These are phyloP conservation scores for Candida tibetensis DNA, from an alignment of 805 yeast genomes.

Conservation along the genomic window DNA sequence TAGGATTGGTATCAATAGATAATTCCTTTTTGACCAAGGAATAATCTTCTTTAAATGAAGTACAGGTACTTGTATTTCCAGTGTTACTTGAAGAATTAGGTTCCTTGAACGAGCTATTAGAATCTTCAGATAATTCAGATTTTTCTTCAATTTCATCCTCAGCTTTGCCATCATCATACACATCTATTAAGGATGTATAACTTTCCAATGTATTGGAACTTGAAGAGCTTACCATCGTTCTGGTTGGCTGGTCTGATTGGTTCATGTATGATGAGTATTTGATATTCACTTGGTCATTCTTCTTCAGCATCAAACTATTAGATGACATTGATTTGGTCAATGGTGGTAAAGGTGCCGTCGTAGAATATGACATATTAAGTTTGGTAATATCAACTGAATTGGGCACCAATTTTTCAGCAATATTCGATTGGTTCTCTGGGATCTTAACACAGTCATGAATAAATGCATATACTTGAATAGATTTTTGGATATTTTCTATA, in stretches of 20 bases:
- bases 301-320: conserved; percentile 1
- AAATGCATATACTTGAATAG: conserved; percentile 8
- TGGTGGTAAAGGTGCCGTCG: conserved; percentile 25
- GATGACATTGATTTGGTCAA: conserved; percentile 2
- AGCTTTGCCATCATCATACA: conserved; percentile 24
- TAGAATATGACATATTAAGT: conserved; percentile 14
- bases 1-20: conserved; percentile 7
- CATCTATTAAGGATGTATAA: conserved; percentile 28
- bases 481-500: conserved; percentile 3
- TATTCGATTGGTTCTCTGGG: not conserved
- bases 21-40: conserved; percentile 1
- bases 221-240: conserved; percentile 12
- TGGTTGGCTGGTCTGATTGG: conserved; percentile 5
- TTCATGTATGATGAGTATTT: conserved; percentile 17
- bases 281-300: conserved; percentile 4
- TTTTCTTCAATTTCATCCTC: conserved; percentile 9
- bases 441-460: conserved; percentile 3
- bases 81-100: not conserved
- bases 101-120: not conserved
- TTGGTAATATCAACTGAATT: conserved; percentile 18
- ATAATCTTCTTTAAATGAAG: not conserved
- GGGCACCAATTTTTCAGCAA: conserved; percentile 14
- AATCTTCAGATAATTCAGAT: not conserved
- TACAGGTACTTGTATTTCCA: not conserved
- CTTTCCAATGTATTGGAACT: conserved; percentile 25